Conservation (phyloP, 148 eudicot genomes). For the Drosera capensis region DNA sequence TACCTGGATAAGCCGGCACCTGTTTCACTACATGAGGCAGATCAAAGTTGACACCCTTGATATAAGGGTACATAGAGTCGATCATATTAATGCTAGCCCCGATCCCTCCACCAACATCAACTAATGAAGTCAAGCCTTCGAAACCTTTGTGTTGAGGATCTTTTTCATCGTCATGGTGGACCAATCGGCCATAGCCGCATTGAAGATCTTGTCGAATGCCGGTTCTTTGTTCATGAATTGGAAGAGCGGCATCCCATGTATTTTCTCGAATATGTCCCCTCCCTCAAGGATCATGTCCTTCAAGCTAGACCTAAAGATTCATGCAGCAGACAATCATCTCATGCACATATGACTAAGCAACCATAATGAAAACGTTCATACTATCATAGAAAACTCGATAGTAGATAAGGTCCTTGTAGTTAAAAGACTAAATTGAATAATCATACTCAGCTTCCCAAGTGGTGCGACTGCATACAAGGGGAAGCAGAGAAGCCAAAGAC, state of each 20-base stretch:
- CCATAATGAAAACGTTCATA: background rate
- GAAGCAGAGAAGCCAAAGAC: conserved; percentile 8
- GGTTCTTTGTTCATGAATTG: background rate
- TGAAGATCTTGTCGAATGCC: background rate
- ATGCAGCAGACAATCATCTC: background rate
- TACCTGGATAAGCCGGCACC: background rate
- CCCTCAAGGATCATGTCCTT: background rate
- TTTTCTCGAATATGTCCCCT: background rate
- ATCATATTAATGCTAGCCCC: conserved; percentile 7
- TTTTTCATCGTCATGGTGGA: background rate
- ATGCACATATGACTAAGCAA: background rate
- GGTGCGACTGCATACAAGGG: background rate
- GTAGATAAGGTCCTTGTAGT: too few species aligned
- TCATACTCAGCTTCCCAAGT: background rate
- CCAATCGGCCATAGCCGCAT: background rate
- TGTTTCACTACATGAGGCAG: conserved; percentile 4
- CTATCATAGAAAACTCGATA: too few species aligned
- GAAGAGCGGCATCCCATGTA: background rate
- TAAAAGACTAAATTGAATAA: background rate
- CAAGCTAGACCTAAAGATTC: background rate
- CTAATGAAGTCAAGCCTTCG: background rate
- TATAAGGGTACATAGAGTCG: conserved; percentile 3
- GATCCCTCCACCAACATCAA: conserved; percentile 7
- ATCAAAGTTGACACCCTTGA: conserved; percentile 9
- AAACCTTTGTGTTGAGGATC: conserved; percentile 2